These are phyloP conservation scores for Biscogniauxia marginata DNA, from an alignment of 2,329 filamentous ascomycete species.

Conservation along the genomic window DNA sequence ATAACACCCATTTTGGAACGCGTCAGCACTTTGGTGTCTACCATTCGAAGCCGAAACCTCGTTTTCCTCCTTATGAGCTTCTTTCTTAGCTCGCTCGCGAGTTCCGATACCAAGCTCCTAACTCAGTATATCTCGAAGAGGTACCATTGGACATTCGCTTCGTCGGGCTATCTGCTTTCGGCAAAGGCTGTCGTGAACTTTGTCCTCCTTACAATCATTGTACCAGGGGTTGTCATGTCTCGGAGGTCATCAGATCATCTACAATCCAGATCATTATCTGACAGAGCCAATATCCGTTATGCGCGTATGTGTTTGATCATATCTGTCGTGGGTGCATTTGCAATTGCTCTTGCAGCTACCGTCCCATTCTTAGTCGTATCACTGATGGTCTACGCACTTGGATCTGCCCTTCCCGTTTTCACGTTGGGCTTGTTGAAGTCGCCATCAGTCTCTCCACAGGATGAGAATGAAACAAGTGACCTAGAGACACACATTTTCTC, in stretches of 20 bases:
- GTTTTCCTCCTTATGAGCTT: constrained; percentile 43
- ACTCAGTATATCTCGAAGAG: constrained; percentile 51
- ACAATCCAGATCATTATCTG: constrained; percentile 23
- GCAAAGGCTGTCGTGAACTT: constrained; percentile 50
- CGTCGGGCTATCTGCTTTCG: constrained; percentile 48
- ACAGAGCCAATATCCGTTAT: constrained; percentile 34
- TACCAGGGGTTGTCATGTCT: constrained; percentile 38
- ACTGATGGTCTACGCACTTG: constrained; percentile 46
- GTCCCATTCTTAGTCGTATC: constrained; percentile 43
- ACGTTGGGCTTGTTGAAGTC: constrained; percentile 49
- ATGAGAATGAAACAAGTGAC: constrained; percentile 20
- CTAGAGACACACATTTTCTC: constrained; percentile 45
- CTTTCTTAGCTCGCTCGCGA: constrained; percentile 48
- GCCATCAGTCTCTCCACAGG: constrained; percentile 34
- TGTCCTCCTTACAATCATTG: constrained; percentile 39
- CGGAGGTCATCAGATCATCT: constrained; percentile 12
- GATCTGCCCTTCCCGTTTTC: constrained; percentile 49
- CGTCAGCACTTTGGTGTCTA: constrained; percentile 30
- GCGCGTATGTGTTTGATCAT: constrained; percentile 38
- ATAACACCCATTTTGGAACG: constrained; percentile 27
- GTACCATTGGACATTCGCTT: constrained; percentile 46
- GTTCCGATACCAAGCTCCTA: constrained; percentile 50
- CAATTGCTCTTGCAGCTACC: constrained; percentile 39
- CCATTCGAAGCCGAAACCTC: constrained; percentile 40
- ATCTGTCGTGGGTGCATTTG: constrained; percentile 42